phyloP scores from a whole-genome alignment of 106 monocot species.

The Cymbidium sinense region DNA sequence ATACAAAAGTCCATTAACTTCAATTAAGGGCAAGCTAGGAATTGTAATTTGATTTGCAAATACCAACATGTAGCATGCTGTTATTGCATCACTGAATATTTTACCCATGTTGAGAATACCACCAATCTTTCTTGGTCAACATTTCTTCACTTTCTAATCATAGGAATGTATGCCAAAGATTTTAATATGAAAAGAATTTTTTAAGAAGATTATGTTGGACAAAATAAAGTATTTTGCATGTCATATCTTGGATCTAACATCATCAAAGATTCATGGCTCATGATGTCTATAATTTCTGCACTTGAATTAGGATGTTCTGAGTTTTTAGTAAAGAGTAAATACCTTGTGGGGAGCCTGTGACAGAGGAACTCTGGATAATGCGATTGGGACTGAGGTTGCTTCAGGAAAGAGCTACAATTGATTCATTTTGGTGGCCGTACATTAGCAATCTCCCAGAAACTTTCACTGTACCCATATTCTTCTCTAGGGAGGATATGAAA shows the following conservation, averaged over 20 bases:
- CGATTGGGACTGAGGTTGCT: constrained; percentile 88
- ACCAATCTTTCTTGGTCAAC: neutral
- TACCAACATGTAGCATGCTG: neutral
- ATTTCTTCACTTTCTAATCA: neutral
- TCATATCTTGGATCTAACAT: constrained; percentile 2
- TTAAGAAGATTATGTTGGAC: neutral
- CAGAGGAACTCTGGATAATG: constrained; percentile 99
- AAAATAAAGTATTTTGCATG: neutral
- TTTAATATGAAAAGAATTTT: neutral
- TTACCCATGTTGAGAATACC: neutral
- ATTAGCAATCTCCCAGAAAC: constrained; percentile 89
- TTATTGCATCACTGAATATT: neutral
- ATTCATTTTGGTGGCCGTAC: constrained; percentile 98
- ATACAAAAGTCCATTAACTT: neutral
- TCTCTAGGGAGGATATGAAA: constrained; percentile 78
- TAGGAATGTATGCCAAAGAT: neutral
- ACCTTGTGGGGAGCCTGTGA: constrained; percentile 60
- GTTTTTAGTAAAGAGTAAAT: constrained; percentile 47
- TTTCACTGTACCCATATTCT: constrained; percentile 78
- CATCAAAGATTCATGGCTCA: constrained; percentile 1
- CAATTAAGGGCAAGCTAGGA: neutral
- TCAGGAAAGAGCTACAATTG: constrained; percentile 70
- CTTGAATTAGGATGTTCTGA: constrained; percentile 34
- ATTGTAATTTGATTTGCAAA: neutral
- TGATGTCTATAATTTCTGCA: constrained; percentile 25